Conservation (phyloP, 345 rosid genomes). For the Populus euphratica region DNA sequence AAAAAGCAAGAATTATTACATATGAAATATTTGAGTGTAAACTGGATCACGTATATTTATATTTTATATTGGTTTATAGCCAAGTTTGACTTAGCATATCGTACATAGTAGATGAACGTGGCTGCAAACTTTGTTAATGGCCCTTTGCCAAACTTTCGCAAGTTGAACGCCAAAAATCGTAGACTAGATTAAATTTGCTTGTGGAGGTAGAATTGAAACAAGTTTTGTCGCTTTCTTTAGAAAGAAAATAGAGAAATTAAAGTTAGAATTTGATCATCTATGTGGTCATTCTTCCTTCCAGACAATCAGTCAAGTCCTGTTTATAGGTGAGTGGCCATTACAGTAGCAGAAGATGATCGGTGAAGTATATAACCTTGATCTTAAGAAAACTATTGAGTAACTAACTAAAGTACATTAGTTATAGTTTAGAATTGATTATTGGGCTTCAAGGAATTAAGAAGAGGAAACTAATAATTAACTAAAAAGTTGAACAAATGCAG, state of each 20-base stretch:
- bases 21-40: constrained; percentile 29
- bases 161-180: constrained; percentile 12
- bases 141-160: constrained; percentile 50
- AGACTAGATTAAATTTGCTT: constrained; percentile 21
- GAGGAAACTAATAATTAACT: no score
- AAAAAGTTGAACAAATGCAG: no score
- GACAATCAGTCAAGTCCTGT: neutral
- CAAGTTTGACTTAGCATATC: constrained; percentile 51
- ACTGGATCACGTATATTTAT: constrained; percentile 6
- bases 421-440: neutral
- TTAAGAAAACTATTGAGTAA: neutral
- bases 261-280: neutral
- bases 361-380: neutral
- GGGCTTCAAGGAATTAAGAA: neutral
- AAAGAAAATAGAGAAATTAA: neutral
- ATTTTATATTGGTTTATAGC: neutral
- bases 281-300: neutral
- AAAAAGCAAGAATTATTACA: constrained; percentile 8
- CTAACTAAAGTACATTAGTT: neutral
- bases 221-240: constrained; percentile 22
- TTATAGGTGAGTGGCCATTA: constrained; percentile 26
- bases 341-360: neutral
- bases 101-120: constrained; percentile 42
- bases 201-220: constrained; percentile 12
- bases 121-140: constrained; percentile 49